phyloP scores from a whole-genome alignment of 306 rosid genomes.

The Cucurbita argyrosperma region DNA sequence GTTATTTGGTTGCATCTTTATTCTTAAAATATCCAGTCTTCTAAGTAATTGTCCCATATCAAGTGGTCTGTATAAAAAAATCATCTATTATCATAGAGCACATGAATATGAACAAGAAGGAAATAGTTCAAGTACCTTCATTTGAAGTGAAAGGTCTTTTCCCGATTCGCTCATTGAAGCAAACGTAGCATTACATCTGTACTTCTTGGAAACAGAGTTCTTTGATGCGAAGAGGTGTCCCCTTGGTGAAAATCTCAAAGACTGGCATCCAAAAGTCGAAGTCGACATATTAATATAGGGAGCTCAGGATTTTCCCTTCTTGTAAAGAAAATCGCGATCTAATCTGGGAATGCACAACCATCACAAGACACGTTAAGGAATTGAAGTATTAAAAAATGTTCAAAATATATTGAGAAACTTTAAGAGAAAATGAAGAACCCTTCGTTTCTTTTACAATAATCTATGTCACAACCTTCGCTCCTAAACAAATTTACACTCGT shows the following conservation, averaged over 20 bases:
- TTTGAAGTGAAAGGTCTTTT: neutral
- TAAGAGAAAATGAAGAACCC: no score
- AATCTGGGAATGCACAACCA: neutral
- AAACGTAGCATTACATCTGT: neutral
- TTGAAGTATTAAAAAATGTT: neutral
- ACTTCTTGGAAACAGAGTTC: neutral
- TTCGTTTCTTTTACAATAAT: no score
- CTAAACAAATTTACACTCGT: constrained; percentile 20
- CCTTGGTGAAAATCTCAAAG: neutral
- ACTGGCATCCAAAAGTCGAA: neutral
- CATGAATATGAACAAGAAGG: neutral
- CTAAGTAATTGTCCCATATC: neutral
- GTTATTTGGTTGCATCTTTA: neutral
- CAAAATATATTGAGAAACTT: no score
- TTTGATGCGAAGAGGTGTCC: neutral
- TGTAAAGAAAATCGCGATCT: neutral
- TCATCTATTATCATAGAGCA: no score
- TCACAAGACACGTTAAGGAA: neutral
- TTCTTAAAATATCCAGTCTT: neutral
- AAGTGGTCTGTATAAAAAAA: no score
- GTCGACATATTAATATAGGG: neutral
- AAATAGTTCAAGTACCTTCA: neutral
- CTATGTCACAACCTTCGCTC: neutral
- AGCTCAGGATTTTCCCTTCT: neutral
- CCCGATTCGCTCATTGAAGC: neutral